A percentile compares a stretch with the other conserved stretches of the same genome.
Evolutionary conservation across 2,329 filamentous ascomycete species (phyloP).

Genomic region (Celoporthe dispersa): DNA sequence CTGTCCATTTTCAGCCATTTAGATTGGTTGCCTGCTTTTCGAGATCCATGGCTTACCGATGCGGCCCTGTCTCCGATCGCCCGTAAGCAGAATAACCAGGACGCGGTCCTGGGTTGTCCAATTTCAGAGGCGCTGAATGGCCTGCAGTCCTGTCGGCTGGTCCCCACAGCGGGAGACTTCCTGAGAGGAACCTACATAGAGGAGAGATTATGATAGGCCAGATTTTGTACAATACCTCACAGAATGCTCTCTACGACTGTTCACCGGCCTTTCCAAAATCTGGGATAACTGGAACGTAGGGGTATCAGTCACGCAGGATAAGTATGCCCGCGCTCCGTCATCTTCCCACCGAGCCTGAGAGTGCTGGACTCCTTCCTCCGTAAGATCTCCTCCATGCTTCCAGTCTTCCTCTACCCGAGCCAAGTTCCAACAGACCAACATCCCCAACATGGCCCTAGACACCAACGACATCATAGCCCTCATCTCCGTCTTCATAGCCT

Average conservation of each 20-base stretch:
- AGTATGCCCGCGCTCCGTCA: no score
- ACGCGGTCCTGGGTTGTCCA: neutral
- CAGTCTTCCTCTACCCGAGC: neutral
- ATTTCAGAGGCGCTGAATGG: neutral
- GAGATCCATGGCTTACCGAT: neutral
- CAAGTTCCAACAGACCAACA: neutral
- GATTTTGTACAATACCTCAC: neutral
- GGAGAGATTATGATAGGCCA: neutral
- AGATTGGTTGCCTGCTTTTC: neutral
- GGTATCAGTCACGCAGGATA: neutral
- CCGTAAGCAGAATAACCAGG: neutral
- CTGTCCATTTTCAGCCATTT: neutral
- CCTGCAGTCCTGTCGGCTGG: no score
- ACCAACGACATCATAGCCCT: neutral
- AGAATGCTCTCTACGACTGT: neutral
- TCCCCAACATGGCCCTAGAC: neutral
- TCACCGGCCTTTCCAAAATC: neutral
- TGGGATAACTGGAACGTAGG: neutral
- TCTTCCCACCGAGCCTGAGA: no score
- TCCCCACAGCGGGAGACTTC: no score
- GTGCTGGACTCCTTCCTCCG: neutral
- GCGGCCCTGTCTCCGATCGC: neutral
- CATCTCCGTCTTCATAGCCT: neutral
- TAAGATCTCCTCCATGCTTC: neutral
- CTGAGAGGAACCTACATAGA: no score